These are phyloP conservation scores for Sapria himalayana DNA, from an alignment of 345 rosid genomes.

Conservation along the genomic window DNA sequence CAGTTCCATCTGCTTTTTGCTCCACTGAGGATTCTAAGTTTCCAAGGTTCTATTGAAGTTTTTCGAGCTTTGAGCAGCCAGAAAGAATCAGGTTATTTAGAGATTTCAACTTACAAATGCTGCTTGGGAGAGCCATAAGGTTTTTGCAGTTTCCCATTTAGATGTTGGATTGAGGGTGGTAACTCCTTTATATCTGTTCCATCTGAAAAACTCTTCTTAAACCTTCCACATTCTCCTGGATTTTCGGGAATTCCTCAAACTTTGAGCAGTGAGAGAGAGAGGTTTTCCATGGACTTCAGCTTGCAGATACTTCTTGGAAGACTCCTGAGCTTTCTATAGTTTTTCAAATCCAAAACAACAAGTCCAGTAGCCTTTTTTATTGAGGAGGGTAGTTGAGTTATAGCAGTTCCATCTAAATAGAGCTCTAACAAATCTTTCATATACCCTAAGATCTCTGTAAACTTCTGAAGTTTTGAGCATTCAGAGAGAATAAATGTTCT, in stretches of 20 bases:
- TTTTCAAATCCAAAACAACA: not conserved
- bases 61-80: constrained; percentile 5
- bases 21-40: constrained; percentile 3
- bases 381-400: not conserved
- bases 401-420: not conserved
- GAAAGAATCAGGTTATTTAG: too few species aligned
- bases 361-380: constrained; percentile 1
- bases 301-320: not conserved
- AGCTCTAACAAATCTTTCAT: not conserved
- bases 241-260: not conserved
- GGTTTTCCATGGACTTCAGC: not conserved
- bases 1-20: constrained; percentile 5
- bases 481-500: constrained; percentile 6
- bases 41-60: constrained; percentile 3
- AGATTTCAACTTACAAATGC: too few species aligned
- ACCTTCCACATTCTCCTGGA: too few species aligned
- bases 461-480: constrained; percentile 5
- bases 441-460: constrained; percentile 1
- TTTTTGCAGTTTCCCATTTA: too few species aligned
- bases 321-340: not conserved
- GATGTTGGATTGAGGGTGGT: too few species aligned
- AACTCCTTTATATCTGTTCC: not conserved
- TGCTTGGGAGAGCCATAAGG: too few species aligned
- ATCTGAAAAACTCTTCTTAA: not conserved
- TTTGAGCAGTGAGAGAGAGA: constrained; percentile 1